A percentile compares a stretch with the other conserved stretches of the same genome.
Evolutionary conservation across 257 asterid species (phyloP).

Genomic region (Solanum tarijense): DNA sequence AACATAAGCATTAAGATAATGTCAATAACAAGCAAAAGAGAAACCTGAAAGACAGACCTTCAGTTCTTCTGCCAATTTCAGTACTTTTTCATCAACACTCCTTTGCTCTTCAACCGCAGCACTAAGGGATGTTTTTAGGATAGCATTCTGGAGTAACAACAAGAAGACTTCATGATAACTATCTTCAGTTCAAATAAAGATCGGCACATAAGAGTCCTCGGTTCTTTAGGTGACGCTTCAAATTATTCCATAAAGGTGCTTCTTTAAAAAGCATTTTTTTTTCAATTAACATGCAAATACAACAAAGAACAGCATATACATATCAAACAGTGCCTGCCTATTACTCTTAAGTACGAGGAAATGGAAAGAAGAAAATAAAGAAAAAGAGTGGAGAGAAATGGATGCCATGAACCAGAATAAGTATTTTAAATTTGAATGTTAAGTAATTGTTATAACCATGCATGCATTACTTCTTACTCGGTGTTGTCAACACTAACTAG

Average conservation of each 20-base stretch:
- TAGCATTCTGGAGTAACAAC: constrained; percentile 48
- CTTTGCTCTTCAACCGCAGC: constrained; percentile 69
- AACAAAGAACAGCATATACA: not conserved
- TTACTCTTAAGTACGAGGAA: not conserved
- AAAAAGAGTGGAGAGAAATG: not conserved
- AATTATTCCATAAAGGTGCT: not conserved
- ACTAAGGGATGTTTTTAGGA: constrained; percentile 48
- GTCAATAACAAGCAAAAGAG: not conserved
- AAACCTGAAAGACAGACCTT: constrained; percentile 38
- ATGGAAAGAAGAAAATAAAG: not conserved
- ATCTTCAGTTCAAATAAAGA: constrained; percentile 1
- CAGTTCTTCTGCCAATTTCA: constrained; percentile 77
- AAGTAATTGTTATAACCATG: not conserved
- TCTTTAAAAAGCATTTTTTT: not conserved
- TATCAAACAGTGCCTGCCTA: not conserved
- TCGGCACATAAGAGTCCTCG: not conserved
- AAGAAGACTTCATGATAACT: constrained; percentile 1
- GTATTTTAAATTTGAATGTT: not conserved
- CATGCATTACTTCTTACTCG: not conserved
- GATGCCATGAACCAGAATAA: not conserved
- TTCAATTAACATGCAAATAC: not conserved
- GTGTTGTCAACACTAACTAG: not conserved
- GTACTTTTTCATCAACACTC: constrained; percentile 57
- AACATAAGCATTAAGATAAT: constrained; percentile 6
- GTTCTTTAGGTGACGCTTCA: not conserved